Base-by-base conservation (phyloP, 176 grass and related monocot species). In the Aegilops bicornis region DNA sequence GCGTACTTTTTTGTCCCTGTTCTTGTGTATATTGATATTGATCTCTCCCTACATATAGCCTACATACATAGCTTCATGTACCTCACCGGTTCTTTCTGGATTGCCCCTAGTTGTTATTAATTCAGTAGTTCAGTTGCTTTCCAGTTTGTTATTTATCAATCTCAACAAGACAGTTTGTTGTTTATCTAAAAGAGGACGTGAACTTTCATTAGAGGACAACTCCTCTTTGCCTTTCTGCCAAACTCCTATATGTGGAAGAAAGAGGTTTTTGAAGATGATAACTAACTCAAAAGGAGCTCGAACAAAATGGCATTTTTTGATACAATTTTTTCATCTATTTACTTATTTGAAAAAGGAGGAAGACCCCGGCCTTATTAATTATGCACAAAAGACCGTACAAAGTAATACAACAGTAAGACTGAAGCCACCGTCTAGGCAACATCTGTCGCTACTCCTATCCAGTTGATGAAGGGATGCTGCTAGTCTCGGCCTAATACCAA, bases 241-340 rank as follows among this genome's bases (percentile, higher is more conserved):
- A 87, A 84, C 85, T 61, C 67, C 17, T 74, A 73, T 45, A 74
- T 67, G 43, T 90, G 89, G 75, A 90, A 74, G 31, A 70, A 78
- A n/a, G 25, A 25, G 36, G 68, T 25, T 73, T 10, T 37, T 20
- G 43, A 61, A 84, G 16, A 35, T 14, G 59, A 19, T 35, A 43
- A 73, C 47, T 73, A 47, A 16, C 47, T 48, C 43, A 47, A 47
- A 47, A 47, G 43, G 43, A 47, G 43, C 43, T 47, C 11, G 12
- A 47, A 47, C 43, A 47, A 47, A 47, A 45, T 45, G 43, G 4
- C 43, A 12, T 45, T 47, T 47, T 47, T 1, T 47, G 43, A 47
- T 43, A 12, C 10, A 40, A 2, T 10, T 40, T 40, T 40, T 35
- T 35, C 5, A 35, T 35, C 6, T 35, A 35, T 35, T 35, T 35